Conservation (phyloP, 2,329 filamentous ascomycete genomes). For the Parafenestella ontariensis region DNA sequence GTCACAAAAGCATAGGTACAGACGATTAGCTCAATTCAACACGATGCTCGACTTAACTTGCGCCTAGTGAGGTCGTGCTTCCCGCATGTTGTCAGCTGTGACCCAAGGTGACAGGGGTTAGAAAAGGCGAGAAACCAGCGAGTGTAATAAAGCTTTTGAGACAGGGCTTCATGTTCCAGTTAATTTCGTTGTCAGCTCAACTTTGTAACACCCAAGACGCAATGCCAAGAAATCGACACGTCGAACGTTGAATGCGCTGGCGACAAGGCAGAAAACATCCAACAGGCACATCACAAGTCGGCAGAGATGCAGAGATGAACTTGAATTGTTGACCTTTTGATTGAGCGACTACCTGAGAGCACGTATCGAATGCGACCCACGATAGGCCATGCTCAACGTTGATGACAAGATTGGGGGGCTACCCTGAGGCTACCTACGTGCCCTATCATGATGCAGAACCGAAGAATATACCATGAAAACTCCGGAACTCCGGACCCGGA, state of each 20-base stretch:
- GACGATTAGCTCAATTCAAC: neutral
- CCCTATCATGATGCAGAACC: slow-evolving; percentile 8
- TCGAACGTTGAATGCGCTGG: neutral
- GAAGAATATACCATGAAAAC: slow-evolving; percentile 12
- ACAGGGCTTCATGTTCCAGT: too few relatives aligned
- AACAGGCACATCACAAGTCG: neutral
- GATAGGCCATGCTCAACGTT: neutral
- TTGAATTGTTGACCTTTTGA: slow-evolving; percentile 6
- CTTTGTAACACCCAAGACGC: neutral
- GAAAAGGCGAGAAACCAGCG: too few relatives aligned
- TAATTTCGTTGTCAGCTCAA: too few relatives aligned
- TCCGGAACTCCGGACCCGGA: slow-evolving; percentile 15
- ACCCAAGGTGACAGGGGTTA: too few relatives aligned
- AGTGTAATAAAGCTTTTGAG: too few relatives aligned
- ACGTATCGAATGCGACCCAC: slow-evolving; percentile 3
- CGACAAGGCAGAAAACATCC: neutral
- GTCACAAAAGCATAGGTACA: neutral
- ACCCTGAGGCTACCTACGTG: neutral
- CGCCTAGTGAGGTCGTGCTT: neutral
- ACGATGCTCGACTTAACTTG: neutral
- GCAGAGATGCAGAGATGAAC: neutral
- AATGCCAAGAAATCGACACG: neutral
- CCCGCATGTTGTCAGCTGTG: too few relatives aligned
- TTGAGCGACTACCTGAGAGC: slow-evolving; percentile 4
- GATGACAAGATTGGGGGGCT: neutral